A percentile compares a stretch with the other conserved stretches of the same genome.
Conservation (phyloP, 257 asterid genomes). For the Salvia splendens region DNA sequence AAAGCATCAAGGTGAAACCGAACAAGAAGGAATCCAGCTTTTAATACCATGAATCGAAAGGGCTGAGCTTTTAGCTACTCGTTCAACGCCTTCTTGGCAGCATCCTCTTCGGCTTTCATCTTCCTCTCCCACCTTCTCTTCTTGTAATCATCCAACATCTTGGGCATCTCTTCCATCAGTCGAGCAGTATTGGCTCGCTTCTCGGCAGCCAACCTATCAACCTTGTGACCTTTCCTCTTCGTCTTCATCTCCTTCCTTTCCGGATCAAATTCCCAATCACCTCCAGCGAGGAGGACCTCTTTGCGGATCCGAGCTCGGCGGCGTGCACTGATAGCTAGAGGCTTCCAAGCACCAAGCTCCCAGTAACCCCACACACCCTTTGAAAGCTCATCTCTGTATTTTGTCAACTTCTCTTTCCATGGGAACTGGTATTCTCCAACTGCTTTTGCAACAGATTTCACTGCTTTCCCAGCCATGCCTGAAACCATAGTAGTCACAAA, state of each 20-base stretch:
- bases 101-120: conserved; percentile 91
- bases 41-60: background rate
- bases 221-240: conserved; percentile 83
- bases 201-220: conserved; percentile 80
- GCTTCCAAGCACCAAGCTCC: conserved; percentile 97
- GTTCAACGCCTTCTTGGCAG: conserved; percentile 67
- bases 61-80: conserved; percentile 42
- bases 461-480: conserved; percentile 75
- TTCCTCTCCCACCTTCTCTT: conserved; percentile 87
- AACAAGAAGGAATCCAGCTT: conserved; percentile 11
- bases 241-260: conserved; percentile 84
- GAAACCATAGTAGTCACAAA: conserved; percentile 23
- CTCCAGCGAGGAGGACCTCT: conserved; percentile 85
- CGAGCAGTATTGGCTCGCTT: conserved; percentile 77
- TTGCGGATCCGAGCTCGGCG: conserved; percentile 75
- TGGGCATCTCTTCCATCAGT: conserved; percentile 68
- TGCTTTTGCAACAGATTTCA: conserved; percentile 64
- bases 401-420: conserved; percentile 69
- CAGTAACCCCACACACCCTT: conserved; percentile 98
- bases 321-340: conserved; percentile 79
- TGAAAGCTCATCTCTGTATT: conserved; percentile 76
- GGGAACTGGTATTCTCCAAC: conserved; percentile 75
- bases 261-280: conserved; percentile 83
- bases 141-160: conserved; percentile 72
- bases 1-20: background rate